Base-by-base conservation (phyloP, 1,139 yeast genomes). In the Pichia sp. region DNA sequence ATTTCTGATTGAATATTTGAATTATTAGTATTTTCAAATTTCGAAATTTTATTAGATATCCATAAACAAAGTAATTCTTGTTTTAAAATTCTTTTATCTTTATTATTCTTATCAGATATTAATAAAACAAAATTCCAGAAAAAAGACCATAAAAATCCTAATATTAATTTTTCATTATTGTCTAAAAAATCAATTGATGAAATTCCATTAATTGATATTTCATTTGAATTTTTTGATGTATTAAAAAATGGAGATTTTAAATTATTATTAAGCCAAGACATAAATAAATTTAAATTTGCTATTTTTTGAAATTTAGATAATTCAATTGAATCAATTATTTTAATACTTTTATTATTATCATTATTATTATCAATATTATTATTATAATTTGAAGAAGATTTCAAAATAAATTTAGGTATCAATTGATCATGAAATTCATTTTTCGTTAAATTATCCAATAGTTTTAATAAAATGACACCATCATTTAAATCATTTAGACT, bases 151-250 rank as follows among this genome's bases (percentile, higher is more conserved):
- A 82, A 61, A 38, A 82, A 65, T 1, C 87, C 87, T 51, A 82
- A 62, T n/a, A 78, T 75, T 39, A 80, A 63, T 57, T 82, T 82
- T 42, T 70, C 61, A 56, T 82, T 77, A 1, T 85, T 84, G 41
- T 80, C 86, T 25, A 75, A 70, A 24, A 82, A 73, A 60, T 80
- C 83, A 43, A 80, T 85, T n/a, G 87, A 78, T 26, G 84, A 81
- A 40, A 82, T 77, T 54, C 76, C 47, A n/a, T 32, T 26, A 4
- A 43, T 36, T 11, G 37, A 37, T 23, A 35, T 35, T 9, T 41
- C 43, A 24, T 23, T 23, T 11, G 7, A 11, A 20, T 34, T 35
- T 6, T 25, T 36, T 16, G 35, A 28, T 25, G 23, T 28, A 24
- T 37, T 41, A 31, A 36, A 28, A 24, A 41, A 41, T 10, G 76